A percentile compares a stretch with the other conserved stretches of the same genome.
Conservation (phyloP, 331 rosid genomes). For the Telfairia occidentalis region DNA sequence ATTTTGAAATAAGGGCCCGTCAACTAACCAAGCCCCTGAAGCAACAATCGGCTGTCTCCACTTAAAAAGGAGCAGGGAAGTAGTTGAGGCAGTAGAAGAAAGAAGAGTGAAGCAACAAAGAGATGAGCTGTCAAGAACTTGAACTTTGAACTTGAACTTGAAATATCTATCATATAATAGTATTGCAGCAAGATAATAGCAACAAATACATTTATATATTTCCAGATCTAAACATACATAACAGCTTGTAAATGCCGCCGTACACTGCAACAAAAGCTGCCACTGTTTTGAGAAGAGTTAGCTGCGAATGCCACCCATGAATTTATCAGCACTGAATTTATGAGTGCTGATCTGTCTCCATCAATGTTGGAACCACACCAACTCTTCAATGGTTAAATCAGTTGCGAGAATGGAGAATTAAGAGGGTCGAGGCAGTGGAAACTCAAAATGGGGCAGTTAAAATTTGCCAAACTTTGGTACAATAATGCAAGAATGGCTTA, state of each 20-base stretch:
- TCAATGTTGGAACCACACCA: not conserved
- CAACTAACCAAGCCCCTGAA: not conserved
- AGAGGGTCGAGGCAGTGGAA: not conserved
- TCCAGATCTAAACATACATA: not conserved
- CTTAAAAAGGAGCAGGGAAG: not conserved
- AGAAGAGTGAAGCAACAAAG: not conserved
- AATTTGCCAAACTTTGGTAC: not conserved
- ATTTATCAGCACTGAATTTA: slow-evolving; percentile 9
- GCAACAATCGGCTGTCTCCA: not conserved
- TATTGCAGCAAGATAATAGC: slow-evolving; percentile 3
- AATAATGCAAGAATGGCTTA: not conserved
- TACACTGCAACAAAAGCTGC: slow-evolving; percentile 1
- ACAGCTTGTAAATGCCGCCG: slow-evolving; percentile 10
- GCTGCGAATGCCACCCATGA: not conserved
- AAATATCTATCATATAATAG: not conserved
- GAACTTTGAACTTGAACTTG: no score
- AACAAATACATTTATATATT: not conserved
- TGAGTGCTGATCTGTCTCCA: slow-evolving; percentile 3
- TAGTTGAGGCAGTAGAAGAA: slow-evolving; percentile 8
- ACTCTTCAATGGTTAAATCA: not conserved
- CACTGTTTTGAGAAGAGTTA: not conserved
- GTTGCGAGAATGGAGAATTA: not conserved
- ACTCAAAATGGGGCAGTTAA: not conserved
- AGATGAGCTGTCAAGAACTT: slow-evolving; percentile 7
- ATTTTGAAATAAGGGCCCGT: not conserved